Base-by-base conservation (phyloP, 306 rosid species). In the Rosa chinensis region DNA sequence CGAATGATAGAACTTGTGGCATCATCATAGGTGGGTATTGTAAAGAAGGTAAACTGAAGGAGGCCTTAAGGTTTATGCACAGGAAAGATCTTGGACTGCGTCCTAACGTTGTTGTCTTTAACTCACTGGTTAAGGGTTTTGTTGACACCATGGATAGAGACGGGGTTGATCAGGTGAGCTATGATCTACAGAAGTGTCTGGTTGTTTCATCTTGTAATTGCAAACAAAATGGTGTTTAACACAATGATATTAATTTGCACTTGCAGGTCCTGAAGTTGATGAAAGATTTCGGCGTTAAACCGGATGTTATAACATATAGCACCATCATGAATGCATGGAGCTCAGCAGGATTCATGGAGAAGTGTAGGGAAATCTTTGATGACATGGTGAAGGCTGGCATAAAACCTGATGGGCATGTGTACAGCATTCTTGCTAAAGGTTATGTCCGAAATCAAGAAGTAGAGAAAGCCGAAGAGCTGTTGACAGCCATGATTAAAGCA, bases 271-370 rank as follows among this genome's bases (percentile, higher is more conserved):
- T 88, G 82, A 80, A 62, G 80, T 79, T 91, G 91, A 89, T 89
- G 97, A 75, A 79, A 47, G 92, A 91, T 79, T 88, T 78, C 72
- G 83, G 84, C 25, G 85, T 91, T 75, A 82, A 82, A 79, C 92
- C 92, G 69, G 97, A 91, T 76, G 89, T 91, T 78, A 76, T 91
- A 78, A 88, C 97, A 68, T 91, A 74, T 66, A 91, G 97, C 73
- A 83, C 91, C 43, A 85, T 89, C 74, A 88, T 91, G 93, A 91
- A 89, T 89, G 93, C 89, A 55, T 91, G 93, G 97, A 86, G 97
- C 91, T 81, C 88, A 74, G 93, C 93, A 25, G 92, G 97, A 79
- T 88, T 83, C 81, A 77, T 89, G 86, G 91, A 74, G 67, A 88
- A 89, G 76, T 85, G 92, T 87, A 85, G 82, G 80, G 86, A 89